phyloP scores from a whole-genome alignment of 2,329 filamentous ascomycete genomes.

The Dryadomyces sulphureus region DNA sequence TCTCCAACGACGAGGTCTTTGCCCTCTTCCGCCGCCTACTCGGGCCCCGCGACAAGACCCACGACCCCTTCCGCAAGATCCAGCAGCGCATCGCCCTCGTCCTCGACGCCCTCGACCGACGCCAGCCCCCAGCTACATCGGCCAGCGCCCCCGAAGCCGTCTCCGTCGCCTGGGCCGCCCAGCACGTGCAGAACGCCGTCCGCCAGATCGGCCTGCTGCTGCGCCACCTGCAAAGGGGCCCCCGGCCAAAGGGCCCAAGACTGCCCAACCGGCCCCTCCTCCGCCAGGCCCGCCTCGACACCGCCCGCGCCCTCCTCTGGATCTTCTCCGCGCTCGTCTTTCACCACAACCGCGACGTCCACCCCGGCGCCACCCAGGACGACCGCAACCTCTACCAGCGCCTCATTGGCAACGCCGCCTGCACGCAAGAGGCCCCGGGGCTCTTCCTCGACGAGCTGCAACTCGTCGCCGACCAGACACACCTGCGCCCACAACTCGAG shows the following conservation, averaged over 20 bases:
- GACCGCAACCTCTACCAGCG: conserved; percentile 32
- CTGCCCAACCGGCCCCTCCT: conserved; percentile 3
- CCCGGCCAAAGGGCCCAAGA: background rate
- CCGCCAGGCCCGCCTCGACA: conserved; percentile 24
- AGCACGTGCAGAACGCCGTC: conserved; percentile 28
- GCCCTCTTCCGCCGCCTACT: conserved; percentile 33
- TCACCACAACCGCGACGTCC: conserved; percentile 23
- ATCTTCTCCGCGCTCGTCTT: conserved; percentile 29
- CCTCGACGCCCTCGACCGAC: conserved; percentile 28
- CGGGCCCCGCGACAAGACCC: conserved; percentile 26
- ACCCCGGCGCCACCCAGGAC: conserved; percentile 14
- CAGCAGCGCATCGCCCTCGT: conserved; percentile 31
- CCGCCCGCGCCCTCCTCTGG: conserved; percentile 31
- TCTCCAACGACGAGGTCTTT: conserved; percentile 39
- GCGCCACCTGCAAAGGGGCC: conserved; percentile 5
- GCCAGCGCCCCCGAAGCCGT: conserved; percentile 3
- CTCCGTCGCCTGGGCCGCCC: conserved; percentile 33
- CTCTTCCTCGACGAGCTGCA: conserved; percentile 29
- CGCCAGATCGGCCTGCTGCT: conserved; percentile 27
- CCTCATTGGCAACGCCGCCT: conserved; percentile 29
- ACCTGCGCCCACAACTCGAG: conserved; percentile 24
- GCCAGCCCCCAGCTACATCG: conserved; percentile 20
- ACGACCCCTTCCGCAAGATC: conserved; percentile 32
- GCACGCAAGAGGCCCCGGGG: conserved; percentile 13
- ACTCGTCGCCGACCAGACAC: conserved; percentile 27